Conservation (phyloP, 495 filamentous ascomycete species). For the Parachaetomium inaequale region DNA sequence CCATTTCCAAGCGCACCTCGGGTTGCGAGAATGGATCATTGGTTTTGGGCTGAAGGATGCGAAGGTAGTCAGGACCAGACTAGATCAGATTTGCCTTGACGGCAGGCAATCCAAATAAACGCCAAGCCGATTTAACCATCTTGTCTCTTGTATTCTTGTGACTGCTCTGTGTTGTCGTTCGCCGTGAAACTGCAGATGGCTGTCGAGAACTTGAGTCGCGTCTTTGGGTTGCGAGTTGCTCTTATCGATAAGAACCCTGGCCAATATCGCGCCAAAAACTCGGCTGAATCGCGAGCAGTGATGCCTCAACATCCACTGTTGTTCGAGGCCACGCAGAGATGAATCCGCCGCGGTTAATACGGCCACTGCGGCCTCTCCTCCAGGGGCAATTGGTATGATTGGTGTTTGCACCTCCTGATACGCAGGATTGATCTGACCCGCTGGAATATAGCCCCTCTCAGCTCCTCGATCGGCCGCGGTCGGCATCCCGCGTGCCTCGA, state of each 20-base stretch:
- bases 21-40: not conserved
- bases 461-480: conserved; percentile 21
- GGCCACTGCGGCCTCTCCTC: conserved; percentile 31
- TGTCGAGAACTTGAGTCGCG: not conserved
- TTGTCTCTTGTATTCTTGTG: not conserved
- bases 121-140: conserved; percentile 7
- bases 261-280: conserved; percentile 28
- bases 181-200: not conserved
- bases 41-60: not conserved
- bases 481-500: conserved; percentile 21
- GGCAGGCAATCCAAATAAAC: conserved; percentile 2
- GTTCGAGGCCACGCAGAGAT: conserved; percentile 29
- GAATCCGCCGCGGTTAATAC: conserved; percentile 35
- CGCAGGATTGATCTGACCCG: conserved; percentile 12
- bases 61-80: not conserved
- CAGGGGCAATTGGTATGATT: conserved; percentile 33
- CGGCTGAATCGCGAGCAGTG: conserved; percentile 12
- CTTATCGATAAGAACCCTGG: conserved; percentile 38
- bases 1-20: not conserved
- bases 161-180: not conserved
- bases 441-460: conserved; percentile 22
- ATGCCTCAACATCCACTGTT: conserved; percentile 21
- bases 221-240: not conserved
- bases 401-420: not conserved
- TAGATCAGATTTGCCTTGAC: not conserved